phyloP scores from a whole-genome alignment of 371 early-diverging fungal species.

The Haplosporangium sp. region DNA sequence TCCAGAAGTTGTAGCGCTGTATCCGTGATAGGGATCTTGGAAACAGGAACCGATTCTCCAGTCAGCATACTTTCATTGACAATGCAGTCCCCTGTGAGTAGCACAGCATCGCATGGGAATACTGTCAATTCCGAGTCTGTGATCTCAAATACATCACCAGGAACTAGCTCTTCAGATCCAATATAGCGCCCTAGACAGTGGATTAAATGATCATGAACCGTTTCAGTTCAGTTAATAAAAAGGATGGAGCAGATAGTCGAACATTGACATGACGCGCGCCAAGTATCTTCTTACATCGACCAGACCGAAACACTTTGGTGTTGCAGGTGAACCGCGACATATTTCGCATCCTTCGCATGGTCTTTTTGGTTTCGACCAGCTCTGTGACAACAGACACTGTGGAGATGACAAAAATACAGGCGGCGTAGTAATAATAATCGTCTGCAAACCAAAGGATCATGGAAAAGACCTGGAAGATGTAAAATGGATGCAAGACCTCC shows the following conservation, averaged over 20 bases:
- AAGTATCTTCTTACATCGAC: slow-evolving; percentile 58
- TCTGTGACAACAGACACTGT: slow-evolving; percentile 73
- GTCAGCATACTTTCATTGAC: slow-evolving; percentile 99
- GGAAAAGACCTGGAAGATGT: slow-evolving; percentile 92
- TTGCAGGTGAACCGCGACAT: slow-evolving; percentile 89
- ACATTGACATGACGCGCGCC: too few relatives aligned
- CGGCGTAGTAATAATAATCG: slow-evolving; percentile 95
- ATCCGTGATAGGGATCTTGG: slow-evolving; percentile 82
- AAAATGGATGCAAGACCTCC: slow-evolving; percentile 94
- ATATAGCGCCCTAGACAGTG: slow-evolving; percentile 65
- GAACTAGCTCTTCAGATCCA: slow-evolving; percentile 86
- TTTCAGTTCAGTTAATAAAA: not conserved
- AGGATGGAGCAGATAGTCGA: not conserved
- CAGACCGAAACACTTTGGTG: slow-evolving; percentile 78
- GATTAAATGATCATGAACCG: too few relatives aligned
- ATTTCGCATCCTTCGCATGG: slow-evolving; percentile 81
- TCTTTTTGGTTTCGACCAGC: slow-evolving; percentile 86
- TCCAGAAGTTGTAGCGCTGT: slow-evolving; percentile 77
- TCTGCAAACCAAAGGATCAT: slow-evolving; percentile 93
- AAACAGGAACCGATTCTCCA: slow-evolving; percentile 86
- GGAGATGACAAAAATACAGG: slow-evolving; percentile 89
- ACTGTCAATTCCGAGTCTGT: slow-evolving; percentile 65
- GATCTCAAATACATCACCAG: slow-evolving; percentile 93
- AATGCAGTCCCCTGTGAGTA: slow-evolving; percentile 96
- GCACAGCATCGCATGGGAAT: slow-evolving; percentile 94